phyloP scores from a whole-genome alignment of 768 basidiomycete genomes.

The Kondoa malvinella region DNA sequence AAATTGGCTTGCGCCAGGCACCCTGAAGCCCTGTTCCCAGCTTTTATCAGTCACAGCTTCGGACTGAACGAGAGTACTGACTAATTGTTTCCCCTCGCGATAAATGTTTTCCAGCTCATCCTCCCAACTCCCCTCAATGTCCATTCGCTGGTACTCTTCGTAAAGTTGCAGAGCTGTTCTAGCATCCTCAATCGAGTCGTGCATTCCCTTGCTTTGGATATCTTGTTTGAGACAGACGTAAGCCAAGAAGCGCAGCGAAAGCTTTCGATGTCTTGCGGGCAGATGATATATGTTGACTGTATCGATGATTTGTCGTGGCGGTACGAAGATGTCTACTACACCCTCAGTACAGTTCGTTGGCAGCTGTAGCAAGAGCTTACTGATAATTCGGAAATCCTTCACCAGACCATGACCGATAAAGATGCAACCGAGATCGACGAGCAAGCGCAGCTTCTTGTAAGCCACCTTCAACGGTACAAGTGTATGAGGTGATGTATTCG shows the following conservation, averaged over 20 bases:
- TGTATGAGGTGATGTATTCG: conserved; percentile 60
- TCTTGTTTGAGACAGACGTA: conserved; percentile 85
- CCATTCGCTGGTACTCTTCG: conserved; percentile 52
- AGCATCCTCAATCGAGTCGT: conserved; percentile 98
- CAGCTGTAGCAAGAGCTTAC: conserved; percentile 38
- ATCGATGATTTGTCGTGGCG: conserved; percentile 86
- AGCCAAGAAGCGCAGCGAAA: conserved; percentile 78
- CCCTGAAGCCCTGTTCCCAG: not conserved
- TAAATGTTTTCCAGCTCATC: conserved; percentile 55
- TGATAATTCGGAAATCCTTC: conserved; percentile 97
- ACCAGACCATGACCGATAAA: conserved; percentile 94
- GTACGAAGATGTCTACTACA: conserved; percentile 71
- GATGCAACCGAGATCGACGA: conserved; percentile 86
- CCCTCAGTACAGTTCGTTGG: not conserved
- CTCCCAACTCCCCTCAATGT: conserved; percentile 61
- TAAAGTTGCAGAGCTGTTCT: conserved; percentile 68
- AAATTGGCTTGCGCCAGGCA: not conserved
- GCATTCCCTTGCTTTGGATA: conserved; percentile 70
- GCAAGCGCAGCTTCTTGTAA: conserved; percentile 84
- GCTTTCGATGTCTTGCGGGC: conserved; percentile 58
- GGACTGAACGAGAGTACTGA: not conserved
- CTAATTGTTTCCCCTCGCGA: conserved; percentile 33
- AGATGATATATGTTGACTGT: conserved; percentile 94
- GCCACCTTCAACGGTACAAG: conserved; percentile 92
- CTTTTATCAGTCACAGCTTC: not conserved